phyloP scores from a whole-genome alignment of 306 rosid genomes.

The Lotus japonicus region DNA sequence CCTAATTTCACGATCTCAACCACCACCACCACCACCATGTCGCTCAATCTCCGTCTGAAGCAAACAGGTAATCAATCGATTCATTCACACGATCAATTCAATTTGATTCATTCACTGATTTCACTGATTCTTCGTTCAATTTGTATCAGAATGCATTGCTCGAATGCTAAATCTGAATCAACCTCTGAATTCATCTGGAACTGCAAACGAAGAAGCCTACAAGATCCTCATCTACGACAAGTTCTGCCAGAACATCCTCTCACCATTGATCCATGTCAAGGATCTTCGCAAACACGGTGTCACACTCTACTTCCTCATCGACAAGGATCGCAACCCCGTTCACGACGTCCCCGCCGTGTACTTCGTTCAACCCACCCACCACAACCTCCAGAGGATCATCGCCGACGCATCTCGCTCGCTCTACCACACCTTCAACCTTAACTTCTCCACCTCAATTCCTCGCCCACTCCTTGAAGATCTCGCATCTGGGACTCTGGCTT shows the following conservation, averaged over 20 bases:
- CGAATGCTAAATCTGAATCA: slow-evolving; percentile 96
- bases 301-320: slow-evolving; percentile 78
- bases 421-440: slow-evolving; percentile 68
- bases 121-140: no score
- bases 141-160: slow-evolving; percentile 74
- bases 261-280: slow-evolving; percentile 86
- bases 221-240: slow-evolving; percentile 85
- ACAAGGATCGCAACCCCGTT: slow-evolving; percentile 88
- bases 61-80: no score
- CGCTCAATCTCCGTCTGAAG: no score
- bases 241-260: slow-evolving; percentile 80
- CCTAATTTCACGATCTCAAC: no score
- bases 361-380: slow-evolving; percentile 66
- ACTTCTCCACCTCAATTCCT: slow-evolving; percentile 80
- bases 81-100: not conserved
- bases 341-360: slow-evolving; percentile 90
- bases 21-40: no score
- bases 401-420: slow-evolving; percentile 66
- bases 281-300: slow-evolving; percentile 96
- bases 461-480: slow-evolving; percentile 89
- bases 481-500: slow-evolving; percentile 67
- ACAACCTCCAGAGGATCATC: slow-evolving; percentile 64
- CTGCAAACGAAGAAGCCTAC: slow-evolving; percentile 83
- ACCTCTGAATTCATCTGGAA: slow-evolving; percentile 59
- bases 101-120: not conserved